Conservation (phyloP, 176 grass and related monocot species). For the Eragrostis curvula region DNA sequence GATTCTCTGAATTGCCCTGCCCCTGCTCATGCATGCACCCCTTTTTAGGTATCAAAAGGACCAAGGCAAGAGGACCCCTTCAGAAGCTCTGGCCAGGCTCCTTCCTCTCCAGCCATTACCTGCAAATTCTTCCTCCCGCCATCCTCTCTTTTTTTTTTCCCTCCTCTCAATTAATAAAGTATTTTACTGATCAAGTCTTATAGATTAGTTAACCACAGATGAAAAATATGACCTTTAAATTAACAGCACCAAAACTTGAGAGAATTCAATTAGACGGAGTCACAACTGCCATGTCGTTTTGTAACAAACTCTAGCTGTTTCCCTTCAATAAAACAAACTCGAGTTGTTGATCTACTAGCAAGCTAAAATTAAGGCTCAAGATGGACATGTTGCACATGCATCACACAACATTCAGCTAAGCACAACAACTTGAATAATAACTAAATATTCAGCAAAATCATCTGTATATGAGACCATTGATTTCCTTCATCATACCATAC, state of each 20-base stretch:
- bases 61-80: constrained; percentile 41
- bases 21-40: constrained; percentile 35
- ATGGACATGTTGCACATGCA: neutral
- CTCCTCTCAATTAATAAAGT: neutral
- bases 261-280: too few species aligned
- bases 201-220: neutral
- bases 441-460: neutral
- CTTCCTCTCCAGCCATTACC: constrained; percentile 39
- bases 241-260: too few species aligned
- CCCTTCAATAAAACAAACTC: too few species aligned
- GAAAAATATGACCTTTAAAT: too few species aligned
- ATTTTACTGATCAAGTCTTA: neutral
- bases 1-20: constrained; percentile 28
- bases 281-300: too few species aligned
- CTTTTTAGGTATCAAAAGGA: constrained; percentile 50
- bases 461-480: neutral
- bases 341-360: too few species aligned
- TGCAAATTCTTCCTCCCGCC: neutral
- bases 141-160: too few species aligned
- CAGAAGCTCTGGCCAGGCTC: constrained; percentile 32
- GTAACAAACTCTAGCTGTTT: too few species aligned
- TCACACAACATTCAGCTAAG: neutral
- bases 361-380: too few species aligned
- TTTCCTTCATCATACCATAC: neutral
- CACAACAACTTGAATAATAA: neutral